A percentile compares a stretch with the other conserved stretches of the same genome.
Evolutionary conservation across 306 rosid species (phyloP).

Genomic region (Prunus padus): DNA sequence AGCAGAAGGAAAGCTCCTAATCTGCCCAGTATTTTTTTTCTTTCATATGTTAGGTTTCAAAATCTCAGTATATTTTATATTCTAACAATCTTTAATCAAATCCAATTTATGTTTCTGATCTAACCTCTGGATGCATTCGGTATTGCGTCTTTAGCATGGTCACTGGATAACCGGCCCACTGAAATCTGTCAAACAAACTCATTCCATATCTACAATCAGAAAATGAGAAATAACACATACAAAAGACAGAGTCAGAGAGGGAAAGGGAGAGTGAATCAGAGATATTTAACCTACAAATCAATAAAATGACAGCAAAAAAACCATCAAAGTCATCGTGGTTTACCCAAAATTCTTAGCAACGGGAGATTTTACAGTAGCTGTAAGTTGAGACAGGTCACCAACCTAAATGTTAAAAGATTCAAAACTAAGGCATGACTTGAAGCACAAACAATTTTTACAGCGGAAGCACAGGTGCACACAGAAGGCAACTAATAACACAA

Average conservation of each 20-base stretch:
- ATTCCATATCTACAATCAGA: conserved; percentile 64
- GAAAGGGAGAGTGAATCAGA: conserved; percentile 5
- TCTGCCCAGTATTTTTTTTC: conserved; percentile 39
- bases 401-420: conserved; percentile 39
- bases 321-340: conserved; percentile 2
- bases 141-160: conserved; percentile 95
- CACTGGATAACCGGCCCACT: conserved; percentile 81
- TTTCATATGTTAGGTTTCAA: background rate
- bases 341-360: conserved; percentile 72
- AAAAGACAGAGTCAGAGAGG: conserved; percentile 1
- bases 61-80: background rate
- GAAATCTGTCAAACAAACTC: conserved; percentile 89
- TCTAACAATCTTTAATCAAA: background rate
- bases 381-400: conserved; percentile 96
- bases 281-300: too few species aligned
- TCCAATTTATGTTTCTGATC: conserved; percentile 25
- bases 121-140: conserved; percentile 98
- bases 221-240: too few species aligned
- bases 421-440: background rate
- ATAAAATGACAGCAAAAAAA: background rate
- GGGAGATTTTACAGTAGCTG: conserved; percentile 90
- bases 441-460: background rate
- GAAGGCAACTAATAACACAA: background rate
- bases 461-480: background rate
- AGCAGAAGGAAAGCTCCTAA: conserved; percentile 83